phyloP scores from a whole-genome alignment of 192 early-diverging fungal genomes.

The Backusella macrospora region DNA sequence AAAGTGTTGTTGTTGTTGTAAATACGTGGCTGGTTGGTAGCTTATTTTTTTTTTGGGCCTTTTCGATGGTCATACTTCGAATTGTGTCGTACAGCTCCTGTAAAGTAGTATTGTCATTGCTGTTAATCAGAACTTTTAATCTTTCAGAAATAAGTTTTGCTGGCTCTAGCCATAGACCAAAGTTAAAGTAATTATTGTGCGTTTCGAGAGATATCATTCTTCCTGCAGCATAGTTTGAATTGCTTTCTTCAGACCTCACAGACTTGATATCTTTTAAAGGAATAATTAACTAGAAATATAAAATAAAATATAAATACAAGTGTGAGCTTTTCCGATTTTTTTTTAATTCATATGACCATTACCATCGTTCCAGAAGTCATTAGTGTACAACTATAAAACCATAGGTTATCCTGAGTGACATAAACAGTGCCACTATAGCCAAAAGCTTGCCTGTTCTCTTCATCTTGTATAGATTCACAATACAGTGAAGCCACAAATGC shows the following conservation, averaged over 20 bases:
- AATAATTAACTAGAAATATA: conserved; percentile 42
- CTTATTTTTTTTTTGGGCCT: conserved; percentile 6
- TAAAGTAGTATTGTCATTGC: conserved; percentile 16
- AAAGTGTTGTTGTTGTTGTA: conserved; percentile 16
- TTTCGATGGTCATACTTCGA: background rate
- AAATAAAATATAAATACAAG: background rate
- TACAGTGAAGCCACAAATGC: conserved; percentile 33
- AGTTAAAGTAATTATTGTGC: background rate
- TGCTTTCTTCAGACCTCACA: conserved; percentile 30
- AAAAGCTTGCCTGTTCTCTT: background rate
- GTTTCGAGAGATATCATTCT: conserved; percentile 11
- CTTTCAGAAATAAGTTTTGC: conserved; percentile 29
- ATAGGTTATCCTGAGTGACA: conserved; percentile 63
- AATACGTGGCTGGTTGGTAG: conserved; percentile 21
- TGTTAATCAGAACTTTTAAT: conserved; percentile 26
- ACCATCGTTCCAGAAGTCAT: conserved; percentile 63
- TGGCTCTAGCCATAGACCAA: conserved; percentile 32
- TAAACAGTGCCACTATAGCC: conserved; percentile 55
- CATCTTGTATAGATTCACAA: conserved; percentile 17
- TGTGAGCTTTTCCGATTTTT: background rate
- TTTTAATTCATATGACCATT: background rate
- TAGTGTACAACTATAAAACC: conserved; percentile 63
- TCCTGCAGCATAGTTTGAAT: conserved; percentile 22
- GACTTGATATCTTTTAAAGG: conserved; percentile 47
- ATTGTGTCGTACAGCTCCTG: conserved; percentile 33